phyloP scores from a whole-genome alignment of 2,329 filamentous ascomycete genomes.

The Teratosphaeria gauchensis region DNA sequence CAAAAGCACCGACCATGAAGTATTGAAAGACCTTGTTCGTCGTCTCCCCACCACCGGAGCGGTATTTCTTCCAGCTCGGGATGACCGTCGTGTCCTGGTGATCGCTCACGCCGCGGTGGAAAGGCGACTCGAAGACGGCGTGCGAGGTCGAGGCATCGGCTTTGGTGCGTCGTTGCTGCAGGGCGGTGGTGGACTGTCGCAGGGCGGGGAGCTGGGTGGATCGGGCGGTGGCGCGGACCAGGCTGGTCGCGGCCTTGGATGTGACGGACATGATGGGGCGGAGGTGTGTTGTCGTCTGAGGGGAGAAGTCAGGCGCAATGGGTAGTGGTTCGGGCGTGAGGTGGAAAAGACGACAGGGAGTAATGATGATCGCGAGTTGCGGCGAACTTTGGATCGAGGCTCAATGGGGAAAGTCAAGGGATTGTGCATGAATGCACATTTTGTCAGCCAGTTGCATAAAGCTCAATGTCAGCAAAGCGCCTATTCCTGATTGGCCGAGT shows the following conservation, averaged over 20 bases:
- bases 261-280: slow-evolving; percentile 40
- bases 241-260: slow-evolving; percentile 35
- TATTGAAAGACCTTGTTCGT: slow-evolving; percentile 86
- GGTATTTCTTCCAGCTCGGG: slow-evolving; percentile 84
- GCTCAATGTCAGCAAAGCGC: neutral
- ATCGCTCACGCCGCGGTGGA: slow-evolving; percentile 34
- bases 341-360: neutral
- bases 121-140: slow-evolving; percentile 45
- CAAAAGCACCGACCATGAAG: slow-evolving; percentile 97
- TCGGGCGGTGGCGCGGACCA: slow-evolving; percentile 31
- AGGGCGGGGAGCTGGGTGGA: slow-evolving; percentile 38
- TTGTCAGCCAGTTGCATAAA: neutral
- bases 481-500: neutral
- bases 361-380: neutral
- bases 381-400: neutral
- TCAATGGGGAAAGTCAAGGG: neutral
- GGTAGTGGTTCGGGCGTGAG: neutral
- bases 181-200: slow-evolving; percentile 33
- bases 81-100: slow-evolving; percentile 55
- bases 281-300: slow-evolving; percentile 2
- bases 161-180: slow-evolving; percentile 33
- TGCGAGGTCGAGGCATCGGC: slow-evolving; percentile 28
- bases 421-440: neutral
- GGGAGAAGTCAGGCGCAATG: slow-evolving; percentile 9
- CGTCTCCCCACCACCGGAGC: slow-evolving; percentile 53